phyloP scores from a whole-genome alignment of 371 early-diverging fungal species.

The Mortierella sp. region DNA sequence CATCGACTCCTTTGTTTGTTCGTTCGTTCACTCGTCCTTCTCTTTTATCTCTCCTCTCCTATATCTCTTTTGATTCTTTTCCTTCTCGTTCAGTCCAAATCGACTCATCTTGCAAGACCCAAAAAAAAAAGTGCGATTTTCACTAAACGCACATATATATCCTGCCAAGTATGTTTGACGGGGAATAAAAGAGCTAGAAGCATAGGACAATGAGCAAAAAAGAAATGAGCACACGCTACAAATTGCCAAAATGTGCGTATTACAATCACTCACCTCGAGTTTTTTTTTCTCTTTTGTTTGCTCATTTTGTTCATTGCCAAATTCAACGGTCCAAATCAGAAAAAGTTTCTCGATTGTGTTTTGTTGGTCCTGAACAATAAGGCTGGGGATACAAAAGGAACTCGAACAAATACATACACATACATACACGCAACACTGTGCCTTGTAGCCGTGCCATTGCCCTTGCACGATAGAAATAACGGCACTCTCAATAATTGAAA shows the following conservation, averaged over 20 bases:
- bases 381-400: background rate
- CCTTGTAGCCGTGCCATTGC: too few species aligned
- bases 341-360: background rate
- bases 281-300: background rate
- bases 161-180: constrained; percentile 2
- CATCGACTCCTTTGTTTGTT: background rate
- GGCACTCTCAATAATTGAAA: too few species aligned
- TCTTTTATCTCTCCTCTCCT: background rate
- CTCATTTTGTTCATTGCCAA: background rate
- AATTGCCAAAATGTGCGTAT: constrained; percentile 5
- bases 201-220: constrained; percentile 1
- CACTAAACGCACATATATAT: background rate
- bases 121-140: background rate
- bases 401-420: too few species aligned
- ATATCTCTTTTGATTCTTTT: constrained; percentile 6
- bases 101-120: background rate
- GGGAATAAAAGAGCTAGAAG: background rate
- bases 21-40: background rate
- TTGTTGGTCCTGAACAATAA: constrained; percentile 1
- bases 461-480: too few species aligned
- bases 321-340: background rate
- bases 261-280: constrained; percentile 19
- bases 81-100: background rate
- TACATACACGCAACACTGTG: too few species aligned
- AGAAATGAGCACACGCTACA: background rate